Conservation (phyloP, 2,329 filamentous ascomycete species). For the Tolypocladium sp. region DNA sequence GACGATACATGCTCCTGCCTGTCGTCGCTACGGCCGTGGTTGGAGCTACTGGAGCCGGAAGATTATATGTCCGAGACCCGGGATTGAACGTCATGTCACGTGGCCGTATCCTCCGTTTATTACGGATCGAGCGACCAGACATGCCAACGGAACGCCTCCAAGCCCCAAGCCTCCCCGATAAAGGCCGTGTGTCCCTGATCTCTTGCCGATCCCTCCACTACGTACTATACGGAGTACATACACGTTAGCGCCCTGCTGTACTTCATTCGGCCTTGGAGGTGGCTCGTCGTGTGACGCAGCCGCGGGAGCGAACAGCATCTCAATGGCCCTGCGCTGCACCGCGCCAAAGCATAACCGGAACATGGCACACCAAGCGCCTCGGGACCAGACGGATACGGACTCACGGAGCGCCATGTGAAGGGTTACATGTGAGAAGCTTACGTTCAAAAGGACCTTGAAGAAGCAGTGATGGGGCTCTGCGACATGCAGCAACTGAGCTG, state of each 20-base stretch:
- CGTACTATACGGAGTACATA: too few relatives aligned
- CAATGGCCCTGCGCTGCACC: too few relatives aligned
- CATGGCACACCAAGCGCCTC: too few relatives aligned
- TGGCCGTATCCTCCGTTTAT: not conserved
- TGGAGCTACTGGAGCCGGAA: not conserved
- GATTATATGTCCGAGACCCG: not conserved
- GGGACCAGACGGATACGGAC: too few relatives aligned
- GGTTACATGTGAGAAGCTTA: not conserved
- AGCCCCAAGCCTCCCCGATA: too few relatives aligned
- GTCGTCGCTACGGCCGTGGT: not conserved
- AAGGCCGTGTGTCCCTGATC: too few relatives aligned
- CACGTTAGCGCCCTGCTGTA: too few relatives aligned
- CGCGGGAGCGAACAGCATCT: too few relatives aligned
- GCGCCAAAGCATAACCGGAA: too few relatives aligned
- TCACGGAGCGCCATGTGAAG: not conserved
- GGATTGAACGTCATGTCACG: not conserved
- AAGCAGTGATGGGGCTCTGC: not conserved
- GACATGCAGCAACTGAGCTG: not conserved
- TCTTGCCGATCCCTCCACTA: too few relatives aligned
- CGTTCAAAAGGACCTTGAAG: not conserved
- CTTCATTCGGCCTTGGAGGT: not conserved
- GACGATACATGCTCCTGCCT: constrained; percentile 7
- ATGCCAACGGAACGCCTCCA: not conserved
- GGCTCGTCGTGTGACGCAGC: not conserved
- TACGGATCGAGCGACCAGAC: not conserved